phyloP scores from a whole-genome alignment of 2,329 filamentous ascomycete species.

The Pseudonectria foliicola region DNA sequence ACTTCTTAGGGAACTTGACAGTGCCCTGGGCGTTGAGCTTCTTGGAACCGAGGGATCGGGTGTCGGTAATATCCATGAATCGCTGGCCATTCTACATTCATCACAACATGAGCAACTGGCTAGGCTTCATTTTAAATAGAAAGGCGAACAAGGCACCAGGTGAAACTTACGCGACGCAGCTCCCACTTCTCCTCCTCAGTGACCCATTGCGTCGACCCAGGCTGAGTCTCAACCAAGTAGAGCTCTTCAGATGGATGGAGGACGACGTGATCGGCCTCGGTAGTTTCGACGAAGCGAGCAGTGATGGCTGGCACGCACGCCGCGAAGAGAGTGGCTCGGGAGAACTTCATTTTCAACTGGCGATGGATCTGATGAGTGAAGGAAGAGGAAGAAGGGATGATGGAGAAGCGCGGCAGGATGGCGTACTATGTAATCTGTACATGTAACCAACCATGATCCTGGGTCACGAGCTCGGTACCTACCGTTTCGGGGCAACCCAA shows the following conservation, averaged over 20 bases:
- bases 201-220: slow-evolving; percentile 76
- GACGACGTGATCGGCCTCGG: slow-evolving; percentile 44
- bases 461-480: neutral
- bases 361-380: neutral
- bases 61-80: slow-evolving; percentile 92
- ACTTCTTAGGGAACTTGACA: slow-evolving; percentile 60
- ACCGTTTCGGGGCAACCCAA: too few species aligned
- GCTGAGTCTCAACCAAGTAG: slow-evolving; percentile 77
- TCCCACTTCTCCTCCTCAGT: slow-evolving; percentile 95
- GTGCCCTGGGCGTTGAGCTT: slow-evolving; percentile 23
- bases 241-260: slow-evolving; percentile 30
- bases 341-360: slow-evolving; percentile 41
- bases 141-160: too few species aligned
- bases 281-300: slow-evolving; percentile 49
- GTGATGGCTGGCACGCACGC: slow-evolving; percentile 47
- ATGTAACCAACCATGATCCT: slow-evolving; percentile 1
- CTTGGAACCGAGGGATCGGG: slow-evolving; percentile 49
- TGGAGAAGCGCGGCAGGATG: neutral
- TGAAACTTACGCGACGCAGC: slow-evolving; percentile 62
- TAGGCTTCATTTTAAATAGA: too few species aligned
- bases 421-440: too few species aligned
- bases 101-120: neutral
- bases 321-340: slow-evolving; percentile 45
- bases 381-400: neutral
- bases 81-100: slow-evolving; percentile 65